Conservation (phyloP, 345 rosid species). For the Euphorbia peplus region DNA sequence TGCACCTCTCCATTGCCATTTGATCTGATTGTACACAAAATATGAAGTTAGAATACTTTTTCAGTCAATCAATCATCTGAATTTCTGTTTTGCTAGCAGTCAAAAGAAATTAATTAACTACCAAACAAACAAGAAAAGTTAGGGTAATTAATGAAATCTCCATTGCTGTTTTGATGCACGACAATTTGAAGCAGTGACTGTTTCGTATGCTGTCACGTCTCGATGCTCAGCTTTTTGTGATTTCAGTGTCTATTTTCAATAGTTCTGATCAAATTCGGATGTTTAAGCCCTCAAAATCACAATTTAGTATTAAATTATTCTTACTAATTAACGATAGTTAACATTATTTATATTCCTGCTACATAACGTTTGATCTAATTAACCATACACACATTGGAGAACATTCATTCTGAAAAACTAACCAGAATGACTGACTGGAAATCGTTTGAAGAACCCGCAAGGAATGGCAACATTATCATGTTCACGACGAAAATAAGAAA, state of each 20-base stretch:
- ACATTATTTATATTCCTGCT: too few relatives aligned
- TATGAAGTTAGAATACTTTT: background rate
- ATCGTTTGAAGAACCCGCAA: slow-evolving; percentile 71
- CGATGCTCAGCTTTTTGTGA: too few relatives aligned
- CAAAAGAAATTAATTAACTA: background rate
- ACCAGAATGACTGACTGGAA: slow-evolving; percentile 64
- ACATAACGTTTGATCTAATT: too few relatives aligned
- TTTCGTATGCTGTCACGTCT: too few relatives aligned
- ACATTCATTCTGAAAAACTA: too few relatives aligned
- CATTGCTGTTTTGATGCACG: background rate
- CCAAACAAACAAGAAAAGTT: slow-evolving; percentile 6
- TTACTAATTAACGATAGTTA: too few relatives aligned
- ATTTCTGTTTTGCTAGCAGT: background rate
- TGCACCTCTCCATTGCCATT: slow-evolving; percentile 72
- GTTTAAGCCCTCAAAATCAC: too few relatives aligned
- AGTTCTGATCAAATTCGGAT: too few relatives aligned
- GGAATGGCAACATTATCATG: slow-evolving; percentile 46
- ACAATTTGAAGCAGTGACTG: too few relatives aligned
- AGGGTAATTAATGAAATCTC: background rate
- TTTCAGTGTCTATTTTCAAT: too few relatives aligned
- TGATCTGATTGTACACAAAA: slow-evolving; percentile 40
- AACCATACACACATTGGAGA: too few relatives aligned
- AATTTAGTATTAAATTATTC: too few relatives aligned
- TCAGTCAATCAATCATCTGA: slow-evolving; percentile 4
- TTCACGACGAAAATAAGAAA: slow-evolving; percentile 53